These are phyloP conservation scores for Fusarium lateritium DNA, from an alignment of 2,329 filamentous ascomycete species.

Conservation along the genomic window DNA sequence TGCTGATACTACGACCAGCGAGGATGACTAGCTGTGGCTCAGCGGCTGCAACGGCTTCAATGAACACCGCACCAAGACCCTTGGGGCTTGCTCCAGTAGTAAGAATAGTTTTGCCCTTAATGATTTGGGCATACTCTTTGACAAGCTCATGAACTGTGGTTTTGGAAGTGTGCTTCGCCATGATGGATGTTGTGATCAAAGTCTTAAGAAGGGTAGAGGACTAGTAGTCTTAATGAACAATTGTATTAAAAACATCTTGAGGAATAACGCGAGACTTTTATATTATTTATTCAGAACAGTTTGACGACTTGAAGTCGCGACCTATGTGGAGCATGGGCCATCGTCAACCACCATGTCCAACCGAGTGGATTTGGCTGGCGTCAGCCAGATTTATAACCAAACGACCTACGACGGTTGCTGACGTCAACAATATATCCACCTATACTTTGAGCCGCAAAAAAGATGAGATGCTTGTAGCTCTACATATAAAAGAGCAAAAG, in stretches of 20 bases:
- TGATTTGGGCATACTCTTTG: slow-evolving; percentile 9
- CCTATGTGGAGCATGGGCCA: neutral
- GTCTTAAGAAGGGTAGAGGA: neutral
- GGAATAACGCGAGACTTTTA: neutral
- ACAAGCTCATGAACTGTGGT: slow-evolving; percentile 13
- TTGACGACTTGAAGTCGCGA: neutral
- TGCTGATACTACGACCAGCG: slow-evolving; percentile 11
- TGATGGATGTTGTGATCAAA: neutral
- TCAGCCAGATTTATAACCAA: slow-evolving; percentile 5
- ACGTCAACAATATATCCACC: neutral
- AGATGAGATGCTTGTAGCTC: too few species aligned
- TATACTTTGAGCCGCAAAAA: neutral
- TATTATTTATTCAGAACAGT: neutral
- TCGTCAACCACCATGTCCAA: neutral
- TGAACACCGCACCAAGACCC: slow-evolving; percentile 12
- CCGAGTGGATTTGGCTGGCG: slow-evolving; percentile 9
- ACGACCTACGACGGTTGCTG: neutral
- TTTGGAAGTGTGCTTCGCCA: slow-evolving; percentile 8
- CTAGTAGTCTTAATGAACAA: too few species aligned
- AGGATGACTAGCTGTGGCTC: slow-evolving; percentile 5
- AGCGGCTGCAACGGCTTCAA: slow-evolving; percentile 6
- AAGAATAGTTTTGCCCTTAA: slow-evolving; percentile 21
- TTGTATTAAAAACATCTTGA: neutral
- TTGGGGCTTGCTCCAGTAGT: slow-evolving; percentile 21
- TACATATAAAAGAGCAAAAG: too few species aligned